Conservation (phyloP, 2,329 filamentous ascomycete species). For the Epichloe hybrida region DNA sequence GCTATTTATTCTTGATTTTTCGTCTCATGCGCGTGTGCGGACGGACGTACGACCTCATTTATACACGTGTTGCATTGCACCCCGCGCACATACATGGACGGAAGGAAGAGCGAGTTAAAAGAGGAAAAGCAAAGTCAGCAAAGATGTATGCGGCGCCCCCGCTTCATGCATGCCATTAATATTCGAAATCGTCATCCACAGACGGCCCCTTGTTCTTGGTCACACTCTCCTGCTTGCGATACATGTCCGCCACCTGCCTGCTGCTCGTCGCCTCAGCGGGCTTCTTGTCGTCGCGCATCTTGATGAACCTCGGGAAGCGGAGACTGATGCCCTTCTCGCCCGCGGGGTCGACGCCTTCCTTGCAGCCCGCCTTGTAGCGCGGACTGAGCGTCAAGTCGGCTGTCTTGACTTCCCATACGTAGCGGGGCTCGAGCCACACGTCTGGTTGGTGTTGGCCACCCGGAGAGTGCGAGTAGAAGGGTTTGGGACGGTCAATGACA, state of each 20-base stretch:
- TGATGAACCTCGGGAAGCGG: slow-evolving; percentile 86
- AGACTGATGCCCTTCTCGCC: slow-evolving; percentile 73
- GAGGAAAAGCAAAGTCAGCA: neutral
- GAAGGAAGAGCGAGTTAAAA: no score
- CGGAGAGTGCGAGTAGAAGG: slow-evolving; percentile 78
- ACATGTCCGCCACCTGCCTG: slow-evolving; percentile 90
- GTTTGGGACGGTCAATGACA: slow-evolving; percentile 81
- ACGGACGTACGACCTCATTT: no score
- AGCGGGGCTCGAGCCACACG: slow-evolving; percentile 91
- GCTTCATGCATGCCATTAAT: slow-evolving; percentile 33
- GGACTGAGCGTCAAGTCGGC: slow-evolving; percentile 89
- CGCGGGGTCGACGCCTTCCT: slow-evolving; percentile 59
- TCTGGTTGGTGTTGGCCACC: slow-evolving; percentile 90
- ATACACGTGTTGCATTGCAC: no score
- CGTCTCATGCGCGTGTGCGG: no score
- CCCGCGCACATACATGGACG: neutral
- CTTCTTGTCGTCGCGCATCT: slow-evolving; percentile 88
- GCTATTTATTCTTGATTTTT: no score
- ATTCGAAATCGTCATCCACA: slow-evolving; percentile 97
- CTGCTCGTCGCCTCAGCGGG: slow-evolving; percentile 77
- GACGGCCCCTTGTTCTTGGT: slow-evolving; percentile 71
- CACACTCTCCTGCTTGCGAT: slow-evolving; percentile 84
- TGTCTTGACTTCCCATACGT: slow-evolving; percentile 96
- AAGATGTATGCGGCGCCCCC: neutral
- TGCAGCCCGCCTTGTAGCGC: slow-evolving; percentile 79